Conservation (phyloP, 176 grass and related monocot genomes). For the Tillandsia leiboldiana region DNA sequence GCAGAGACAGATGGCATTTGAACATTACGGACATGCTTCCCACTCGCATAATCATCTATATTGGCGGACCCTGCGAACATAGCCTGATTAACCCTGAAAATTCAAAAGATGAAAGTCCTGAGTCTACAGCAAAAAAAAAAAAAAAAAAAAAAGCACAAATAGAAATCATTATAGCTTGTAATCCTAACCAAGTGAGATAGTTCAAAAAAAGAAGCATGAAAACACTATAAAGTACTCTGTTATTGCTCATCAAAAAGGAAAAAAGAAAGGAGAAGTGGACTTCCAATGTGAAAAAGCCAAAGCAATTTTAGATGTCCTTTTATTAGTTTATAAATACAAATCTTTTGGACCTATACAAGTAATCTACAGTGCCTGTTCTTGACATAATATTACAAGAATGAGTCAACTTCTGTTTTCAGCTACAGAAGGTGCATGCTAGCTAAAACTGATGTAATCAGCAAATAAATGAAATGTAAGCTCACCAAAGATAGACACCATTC, state of each 20-base stretch:
- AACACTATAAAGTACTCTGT: too few relatives aligned
- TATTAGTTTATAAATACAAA: too few relatives aligned
- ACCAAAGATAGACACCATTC: slow-evolving; percentile 99
- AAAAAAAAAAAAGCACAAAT: slow-evolving; percentile 25
- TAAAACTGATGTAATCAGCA: not conserved
- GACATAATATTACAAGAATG: not conserved
- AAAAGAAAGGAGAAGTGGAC: too few relatives aligned
- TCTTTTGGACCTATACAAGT: too few relatives aligned
- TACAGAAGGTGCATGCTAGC: not conserved
- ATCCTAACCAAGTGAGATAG: not conserved
- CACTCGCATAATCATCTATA: slow-evolving; percentile 61
- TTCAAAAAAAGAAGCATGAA: too few relatives aligned
- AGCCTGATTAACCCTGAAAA: slow-evolving; percentile 75
- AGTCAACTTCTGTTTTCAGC: not conserved
- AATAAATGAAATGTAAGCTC: slow-evolving; percentile 23
- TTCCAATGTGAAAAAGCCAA: too few relatives aligned
- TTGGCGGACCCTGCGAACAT: slow-evolving; percentile 59
- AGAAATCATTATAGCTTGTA: not conserved
- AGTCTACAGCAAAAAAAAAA: slow-evolving; percentile 5
- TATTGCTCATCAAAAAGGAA: too few relatives aligned
- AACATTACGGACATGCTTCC: slow-evolving; percentile 55
- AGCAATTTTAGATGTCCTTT: too few relatives aligned
- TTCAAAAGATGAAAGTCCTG: slow-evolving; percentile 9
- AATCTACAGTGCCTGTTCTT: too few relatives aligned
- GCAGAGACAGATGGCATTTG: slow-evolving; percentile 58